Evolutionary conservation across 2,329 filamentous ascomycete species (phyloP).

Genomic region (Ceratocystis variospora): DNA sequence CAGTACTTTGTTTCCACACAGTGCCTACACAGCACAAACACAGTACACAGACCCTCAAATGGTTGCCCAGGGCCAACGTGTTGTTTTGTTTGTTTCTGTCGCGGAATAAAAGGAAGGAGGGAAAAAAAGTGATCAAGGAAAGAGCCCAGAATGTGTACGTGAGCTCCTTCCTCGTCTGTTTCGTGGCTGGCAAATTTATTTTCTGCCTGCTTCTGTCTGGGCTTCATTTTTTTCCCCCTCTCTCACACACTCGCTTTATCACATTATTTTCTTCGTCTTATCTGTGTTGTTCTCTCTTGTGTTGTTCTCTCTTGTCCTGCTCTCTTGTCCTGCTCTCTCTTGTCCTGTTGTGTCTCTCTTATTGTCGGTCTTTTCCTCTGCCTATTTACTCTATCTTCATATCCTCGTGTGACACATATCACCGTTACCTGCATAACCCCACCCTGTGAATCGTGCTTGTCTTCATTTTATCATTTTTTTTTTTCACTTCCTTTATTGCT

Average conservation of each 20-base stretch:
- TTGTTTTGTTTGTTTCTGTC: slow-evolving; percentile 1
- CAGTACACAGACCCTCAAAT: neutral
- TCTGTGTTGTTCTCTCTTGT: neutral
- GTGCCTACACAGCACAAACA: neutral
- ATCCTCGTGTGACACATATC: neutral
- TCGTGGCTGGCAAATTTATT: neutral
- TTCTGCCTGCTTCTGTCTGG: neutral
- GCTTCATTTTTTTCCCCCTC: neutral
- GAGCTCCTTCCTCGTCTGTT: neutral
- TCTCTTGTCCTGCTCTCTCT: neutral
- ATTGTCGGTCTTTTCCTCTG: neutral
- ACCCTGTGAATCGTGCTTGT: neutral
- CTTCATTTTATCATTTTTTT: neutral
- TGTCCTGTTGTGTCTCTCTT: too few relatives aligned
- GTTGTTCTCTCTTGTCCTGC: neutral
- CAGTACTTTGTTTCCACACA: too few relatives aligned
- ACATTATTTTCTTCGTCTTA: neutral
- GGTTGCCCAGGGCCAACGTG: neutral
- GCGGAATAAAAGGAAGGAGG: neutral
- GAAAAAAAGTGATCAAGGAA: neutral
- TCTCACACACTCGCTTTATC: too few relatives aligned
- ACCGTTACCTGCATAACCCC: neutral
- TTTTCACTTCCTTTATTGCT: neutral
- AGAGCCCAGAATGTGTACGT: neutral
- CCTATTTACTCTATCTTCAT: neutral